These are phyloP conservation scores for Biscogniauxia sp. DNA, from an alignment of 2,329 filamentous ascomycete species.

Conservation along the genomic window DNA sequence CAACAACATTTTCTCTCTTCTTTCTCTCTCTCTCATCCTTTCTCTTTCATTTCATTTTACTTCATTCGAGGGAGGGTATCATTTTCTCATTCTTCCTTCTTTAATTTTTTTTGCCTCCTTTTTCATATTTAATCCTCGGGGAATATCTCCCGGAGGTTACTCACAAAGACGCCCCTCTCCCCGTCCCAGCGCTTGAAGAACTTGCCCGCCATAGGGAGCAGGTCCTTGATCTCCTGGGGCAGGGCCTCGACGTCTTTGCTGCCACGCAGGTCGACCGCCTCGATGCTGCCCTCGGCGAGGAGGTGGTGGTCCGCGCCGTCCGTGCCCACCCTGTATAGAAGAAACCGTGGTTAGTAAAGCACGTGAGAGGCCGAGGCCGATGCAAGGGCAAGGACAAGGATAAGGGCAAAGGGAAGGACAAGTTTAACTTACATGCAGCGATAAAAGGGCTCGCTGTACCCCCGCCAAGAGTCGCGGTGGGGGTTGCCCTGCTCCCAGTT, in stretches of 20 bases:
- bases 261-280: conserved; percentile 45
- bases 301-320: conserved; percentile 72
- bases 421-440: conserved; percentile 71
- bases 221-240: conserved; percentile 37
- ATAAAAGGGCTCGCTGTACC: conserved; percentile 73
- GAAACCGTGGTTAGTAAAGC: conserved; percentile 40
- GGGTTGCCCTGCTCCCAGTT: conserved; percentile 48
- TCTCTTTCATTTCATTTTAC: too few relatives aligned
- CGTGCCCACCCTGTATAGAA: conserved; percentile 30
- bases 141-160: conserved; percentile 77
- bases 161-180: conserved; percentile 67
- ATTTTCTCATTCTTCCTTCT: too few relatives aligned
- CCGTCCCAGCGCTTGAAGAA: conserved; percentile 86
- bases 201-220: conserved; percentile 72
- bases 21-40: too few relatives aligned
- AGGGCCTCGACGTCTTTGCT: conserved; percentile 26
- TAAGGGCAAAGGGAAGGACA: conserved; percentile 7
- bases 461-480: conserved; percentile 21
- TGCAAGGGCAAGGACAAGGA: conserved; percentile 29
- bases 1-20: too few relatives aligned
- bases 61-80: too few relatives aligned
- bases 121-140: conserved; percentile 66
- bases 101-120: too few relatives aligned
- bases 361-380: conserved; percentile 6
- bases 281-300: conserved; percentile 74